Evolutionary conservation across 495 filamentous ascomycete genomes (phyloP).

Genomic region (Jackrogersella multiformis): DNA sequence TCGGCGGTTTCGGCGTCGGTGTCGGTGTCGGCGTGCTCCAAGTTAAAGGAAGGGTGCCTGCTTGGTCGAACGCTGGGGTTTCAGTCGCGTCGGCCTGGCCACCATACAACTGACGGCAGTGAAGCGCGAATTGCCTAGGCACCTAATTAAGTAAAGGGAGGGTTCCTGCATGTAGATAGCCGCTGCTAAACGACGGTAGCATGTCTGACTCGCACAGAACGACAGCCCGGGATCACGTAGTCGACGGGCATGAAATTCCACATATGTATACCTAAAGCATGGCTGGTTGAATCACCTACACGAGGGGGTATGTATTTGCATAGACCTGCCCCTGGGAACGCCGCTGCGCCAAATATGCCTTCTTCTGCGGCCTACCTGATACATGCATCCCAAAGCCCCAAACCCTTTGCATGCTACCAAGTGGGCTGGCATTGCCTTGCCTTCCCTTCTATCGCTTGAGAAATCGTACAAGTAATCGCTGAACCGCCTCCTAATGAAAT

Average conservation of each 20-base stretch:
- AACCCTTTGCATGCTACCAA: conserved; percentile 5
- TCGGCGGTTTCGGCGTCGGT: conserved; percentile 19
- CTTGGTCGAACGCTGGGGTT: not conserved
- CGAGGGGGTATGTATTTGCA: conserved; percentile 19
- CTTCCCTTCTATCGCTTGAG: not conserved
- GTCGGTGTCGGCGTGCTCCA: no score
- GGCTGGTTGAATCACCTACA: not conserved
- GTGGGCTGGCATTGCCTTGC: not conserved
- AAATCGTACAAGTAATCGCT: not conserved
- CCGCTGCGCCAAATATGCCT: conserved; percentile 7
- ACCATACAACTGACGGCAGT: not conserved
- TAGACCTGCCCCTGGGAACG: conserved; percentile 14
- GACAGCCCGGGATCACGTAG: not conserved
- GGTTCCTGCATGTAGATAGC: not conserved
- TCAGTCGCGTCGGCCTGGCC: not conserved
- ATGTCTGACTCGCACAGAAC: not conserved
- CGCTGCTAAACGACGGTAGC: not conserved
- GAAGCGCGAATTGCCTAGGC: not conserved
- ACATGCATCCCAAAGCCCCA: conserved; percentile 17
- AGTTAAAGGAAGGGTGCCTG: not conserved
- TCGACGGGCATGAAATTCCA: not conserved
- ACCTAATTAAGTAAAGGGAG: no score
- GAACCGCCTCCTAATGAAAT: not conserved
- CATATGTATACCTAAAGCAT: conserved; percentile 1
- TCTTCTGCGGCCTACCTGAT: conserved; percentile 6